Evolutionary conservation across 2,329 filamentous ascomycete genomes (phyloP).

Genomic region (Epichloe sp.): DNA sequence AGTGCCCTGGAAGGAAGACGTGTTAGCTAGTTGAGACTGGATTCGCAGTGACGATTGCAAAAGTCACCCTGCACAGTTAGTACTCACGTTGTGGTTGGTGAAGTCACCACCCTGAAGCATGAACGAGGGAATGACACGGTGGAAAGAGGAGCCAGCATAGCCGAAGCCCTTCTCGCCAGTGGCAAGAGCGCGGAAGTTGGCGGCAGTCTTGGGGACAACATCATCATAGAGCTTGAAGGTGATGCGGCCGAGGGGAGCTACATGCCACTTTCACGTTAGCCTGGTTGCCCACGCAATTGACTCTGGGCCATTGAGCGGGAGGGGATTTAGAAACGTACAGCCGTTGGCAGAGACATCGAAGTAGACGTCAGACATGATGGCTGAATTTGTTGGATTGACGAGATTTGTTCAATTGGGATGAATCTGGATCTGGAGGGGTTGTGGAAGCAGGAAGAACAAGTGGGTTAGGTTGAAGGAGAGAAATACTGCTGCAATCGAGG

Average conservation of each 20-base stretch:
- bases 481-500: not conserved
- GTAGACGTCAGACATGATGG: constrained; percentile 7
- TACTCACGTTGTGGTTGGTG: constrained; percentile 69
- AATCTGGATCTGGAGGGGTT: not conserved
- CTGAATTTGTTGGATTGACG: not conserved
- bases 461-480: not conserved
- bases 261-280: not conserved
- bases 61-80: not conserved
- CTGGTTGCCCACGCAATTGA: not conserved
- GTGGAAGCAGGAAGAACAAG: not conserved
- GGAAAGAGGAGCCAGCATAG: constrained; percentile 74
- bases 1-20: constrained; percentile 6
- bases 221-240: constrained; percentile 81
- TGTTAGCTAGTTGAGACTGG: not conserved
- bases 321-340: constrained; percentile 4
- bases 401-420: not conserved
- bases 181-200: constrained; percentile 79
- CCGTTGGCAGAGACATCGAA: constrained; percentile 8
- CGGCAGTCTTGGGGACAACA: constrained; percentile 73
- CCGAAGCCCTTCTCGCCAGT: constrained; percentile 69
- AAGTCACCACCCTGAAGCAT: constrained; percentile 97
- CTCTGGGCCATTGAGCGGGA: not conserved
- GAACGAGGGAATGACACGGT: constrained; percentile 85
- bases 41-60: not conserved
- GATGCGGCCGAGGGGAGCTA: constrained; percentile 48